Base-by-base conservation (phyloP, 2,329 filamentous ascomycete genomes). In the Tolypocladium nubicola region DNA sequence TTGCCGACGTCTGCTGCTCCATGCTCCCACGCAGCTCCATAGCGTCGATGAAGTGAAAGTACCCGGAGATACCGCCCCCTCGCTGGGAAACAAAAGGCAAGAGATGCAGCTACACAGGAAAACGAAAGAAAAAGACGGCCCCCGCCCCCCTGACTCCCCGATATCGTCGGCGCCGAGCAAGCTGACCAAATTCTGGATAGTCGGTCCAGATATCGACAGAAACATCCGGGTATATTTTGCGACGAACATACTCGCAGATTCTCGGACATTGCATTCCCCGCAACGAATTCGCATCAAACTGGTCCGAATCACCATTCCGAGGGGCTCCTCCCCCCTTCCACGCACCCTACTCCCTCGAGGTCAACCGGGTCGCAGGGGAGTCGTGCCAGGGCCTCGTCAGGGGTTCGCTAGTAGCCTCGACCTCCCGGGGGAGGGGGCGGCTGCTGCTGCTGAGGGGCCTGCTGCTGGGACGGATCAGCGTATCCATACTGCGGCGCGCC, bases 401-500 rank as follows among this genome's bases (percentile, higher is more conserved):
- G 30, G 33, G 38, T 52, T 53, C n/a, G 52, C 57, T 62, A 66
- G 41, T 66, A 66, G 52, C 63, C 60, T 53, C 61, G 56, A 13
- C 63, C 62, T 35, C 63, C 64, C 49, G 62, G 62, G 10, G 55
- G 62, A 40, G 62, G 63, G 33, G 59, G 64, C 45, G 55, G 61
- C 47, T 57, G 60, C 43, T 59, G 58, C 53, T 59, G 61, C 26
- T 59, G 59, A 30, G 56, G 52, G 30, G 26, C 40, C 40, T 61
- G 61, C 55, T 65, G 64, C 60, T 65, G 64, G 30, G 61, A 61
- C 50, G 58, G 59, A 47, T 65, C 62, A 33, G 55, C 57, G 63
- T 82, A 82, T 54, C 73, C 76, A 60, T 80, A 81, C 45, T 65
- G 67, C 21, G 73, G 70, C 9, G 65, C 66, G 53, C 63, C 68